Evolutionary conservation across 2,329 filamentous ascomycete genomes (phyloP).

Genomic region (Ilyonectria robusta): DNA sequence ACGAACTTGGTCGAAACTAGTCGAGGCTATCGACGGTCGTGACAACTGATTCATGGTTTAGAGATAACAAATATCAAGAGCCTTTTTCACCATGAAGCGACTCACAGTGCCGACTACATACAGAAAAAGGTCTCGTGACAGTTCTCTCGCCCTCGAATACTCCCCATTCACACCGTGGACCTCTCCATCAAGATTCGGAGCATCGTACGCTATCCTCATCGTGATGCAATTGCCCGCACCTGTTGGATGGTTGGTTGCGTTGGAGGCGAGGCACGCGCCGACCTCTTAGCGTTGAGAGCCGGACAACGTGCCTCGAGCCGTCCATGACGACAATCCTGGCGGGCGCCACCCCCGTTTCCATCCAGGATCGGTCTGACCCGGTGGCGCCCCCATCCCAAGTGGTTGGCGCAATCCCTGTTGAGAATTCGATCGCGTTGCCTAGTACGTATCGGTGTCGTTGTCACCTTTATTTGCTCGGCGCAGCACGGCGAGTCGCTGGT

Average conservation of each 20-base stretch:
- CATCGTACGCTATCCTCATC: background rate
- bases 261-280: background rate
- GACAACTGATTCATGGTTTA: background rate
- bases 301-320: slow-evolving; percentile 20
- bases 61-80: background rate
- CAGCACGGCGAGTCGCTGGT: slow-evolving; percentile 1
- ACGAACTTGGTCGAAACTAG: background rate
- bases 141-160: background rate
- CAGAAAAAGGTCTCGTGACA: slow-evolving; percentile 25
- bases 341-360: slow-evolving; percentile 7
- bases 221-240: slow-evolving; percentile 12
- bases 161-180: background rate
- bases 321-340: slow-evolving; percentile 24
- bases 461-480: slow-evolving; percentile 5
- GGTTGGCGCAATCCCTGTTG: slow-evolving; percentile 18
- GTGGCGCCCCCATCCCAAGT: slow-evolving; percentile 7
- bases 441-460: background rate
- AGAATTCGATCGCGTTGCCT: background rate
- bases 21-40: no score
- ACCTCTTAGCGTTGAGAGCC: slow-evolving; percentile 24
- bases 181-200: background rate
- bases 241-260: slow-evolving; percentile 1
- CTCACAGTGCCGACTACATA: background rate
- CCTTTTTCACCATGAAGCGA: background rate
- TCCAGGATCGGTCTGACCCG: background rate